These are phyloP conservation scores for Aspergillus melleus DNA, from an alignment of 2,329 filamentous ascomycete genomes.

Conservation along the genomic window DNA sequence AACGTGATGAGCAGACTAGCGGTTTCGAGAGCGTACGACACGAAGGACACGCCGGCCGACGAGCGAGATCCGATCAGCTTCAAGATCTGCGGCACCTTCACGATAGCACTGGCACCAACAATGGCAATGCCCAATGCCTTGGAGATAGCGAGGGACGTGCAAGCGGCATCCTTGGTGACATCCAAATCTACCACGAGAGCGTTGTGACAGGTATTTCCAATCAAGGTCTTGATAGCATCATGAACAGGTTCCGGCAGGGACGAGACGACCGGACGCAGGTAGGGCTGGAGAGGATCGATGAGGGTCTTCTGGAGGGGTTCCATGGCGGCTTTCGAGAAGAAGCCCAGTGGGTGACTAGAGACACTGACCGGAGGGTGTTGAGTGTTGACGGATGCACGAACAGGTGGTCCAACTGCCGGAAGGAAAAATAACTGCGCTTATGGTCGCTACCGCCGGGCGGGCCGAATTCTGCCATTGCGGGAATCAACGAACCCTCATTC, in stretches of 20 bases:
- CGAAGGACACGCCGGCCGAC: constrained; percentile 79
- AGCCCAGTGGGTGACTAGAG: not conserved
- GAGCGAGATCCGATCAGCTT: constrained; percentile 83
- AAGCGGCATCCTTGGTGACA: constrained; percentile 67
- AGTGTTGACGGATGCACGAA: not conserved
- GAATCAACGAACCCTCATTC: constrained; percentile 16
- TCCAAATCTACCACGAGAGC: constrained; percentile 83
- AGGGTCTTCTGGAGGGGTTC: constrained; percentile 43
- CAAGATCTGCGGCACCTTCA: constrained; percentile 95
- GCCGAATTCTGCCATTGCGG: constrained; percentile 24
- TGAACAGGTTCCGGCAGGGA: constrained; percentile 73
- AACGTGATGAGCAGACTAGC: constrained; percentile 82
- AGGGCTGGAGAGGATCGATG: constrained; percentile 45
- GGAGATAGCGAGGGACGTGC: constrained; percentile 84
- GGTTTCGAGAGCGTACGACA: constrained; percentile 91
- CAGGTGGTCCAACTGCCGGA: not conserved
- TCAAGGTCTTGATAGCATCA: constrained; percentile 73
- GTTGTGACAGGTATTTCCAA: constrained; percentile 83
- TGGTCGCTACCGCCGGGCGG: constrained; percentile 31
- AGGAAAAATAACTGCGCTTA: constrained; percentile 18
- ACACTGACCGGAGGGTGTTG: not conserved
- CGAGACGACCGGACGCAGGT: constrained; percentile 67
- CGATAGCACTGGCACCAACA: constrained; percentile 82
- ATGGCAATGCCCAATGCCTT: constrained; percentile 94
- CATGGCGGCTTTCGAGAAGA: constrained; percentile 29